A percentile compares a stretch with the other conserved stretches of the same genome.
Evolutionary conservation across 352 stramenopile genomes (phyloP).

Genomic region (Pythium brassicae): DNA sequence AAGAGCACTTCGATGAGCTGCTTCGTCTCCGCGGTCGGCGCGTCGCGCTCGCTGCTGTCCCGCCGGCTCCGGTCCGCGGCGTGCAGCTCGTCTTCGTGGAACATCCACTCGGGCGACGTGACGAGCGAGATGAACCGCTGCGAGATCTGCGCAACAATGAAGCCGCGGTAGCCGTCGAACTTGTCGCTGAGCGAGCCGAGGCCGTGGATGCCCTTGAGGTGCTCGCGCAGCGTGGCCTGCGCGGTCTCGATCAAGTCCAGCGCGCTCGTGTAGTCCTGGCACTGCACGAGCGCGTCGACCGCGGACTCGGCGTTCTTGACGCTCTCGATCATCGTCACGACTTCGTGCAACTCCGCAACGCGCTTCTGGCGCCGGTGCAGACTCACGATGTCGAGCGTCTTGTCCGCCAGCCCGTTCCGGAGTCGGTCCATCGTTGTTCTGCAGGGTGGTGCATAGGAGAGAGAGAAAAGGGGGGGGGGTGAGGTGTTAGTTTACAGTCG

Average conservation of each 20-base stretch:
- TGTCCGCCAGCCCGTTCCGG: constrained; percentile 73
- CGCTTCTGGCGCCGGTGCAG: constrained; percentile 79
- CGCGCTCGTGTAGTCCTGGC: constrained; percentile 76
- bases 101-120: constrained; percentile 80
- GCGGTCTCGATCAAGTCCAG: constrained; percentile 77
- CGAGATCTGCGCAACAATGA: constrained; percentile 77
- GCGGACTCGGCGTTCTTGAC: constrained; percentile 81
- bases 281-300: constrained; percentile 81
- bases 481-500: no score
- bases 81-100: constrained; percentile 46
- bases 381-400: constrained; percentile 84
- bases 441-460: not conserved
- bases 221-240: constrained; percentile 54
- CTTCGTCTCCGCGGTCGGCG: constrained; percentile 38
- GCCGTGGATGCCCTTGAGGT: constrained; percentile 76
- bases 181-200: constrained; percentile 73
- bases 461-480: not conserved
- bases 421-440: constrained; percentile 82
- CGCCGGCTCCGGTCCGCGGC: constrained; percentile 3
- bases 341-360: constrained; percentile 75
- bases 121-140: constrained; percentile 77
- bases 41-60: constrained; percentile 22
- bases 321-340: constrained; percentile 81
- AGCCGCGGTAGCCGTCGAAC: constrained; percentile 58
- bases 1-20: constrained; percentile 69